Evolutionary conservation across 495 filamentous ascomycete species (phyloP), one percentile per base, ranked within the genome.

Genomic region (Xeromyces bisporus): DNA sequence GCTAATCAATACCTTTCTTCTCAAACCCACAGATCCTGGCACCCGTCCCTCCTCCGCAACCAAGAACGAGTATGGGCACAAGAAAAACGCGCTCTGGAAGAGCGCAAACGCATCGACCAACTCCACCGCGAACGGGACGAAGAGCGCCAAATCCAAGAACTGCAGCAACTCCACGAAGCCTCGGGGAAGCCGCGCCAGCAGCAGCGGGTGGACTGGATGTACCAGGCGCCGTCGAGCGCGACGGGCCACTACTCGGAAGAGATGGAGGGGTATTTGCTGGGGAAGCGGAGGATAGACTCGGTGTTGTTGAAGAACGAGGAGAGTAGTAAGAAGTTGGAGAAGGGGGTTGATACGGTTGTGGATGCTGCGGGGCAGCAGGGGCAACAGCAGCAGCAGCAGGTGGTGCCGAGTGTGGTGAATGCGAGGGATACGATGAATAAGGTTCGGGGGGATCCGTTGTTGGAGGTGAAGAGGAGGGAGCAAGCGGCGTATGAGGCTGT

Each of bases 161-260:
- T 96, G 2, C 79, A 93, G 46, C 72, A 75, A 26, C 71, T 93
- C 26, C 83, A 93, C 34, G 91, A 93, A 55, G 76, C 78, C 23
- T 78, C 83, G 8, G 91, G 91, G 18, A 84, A 85, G 11, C 66
- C 68, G 35, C 77, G 73, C 35, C 67, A 71, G 20, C 47, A 73
- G 2, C 73, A 83, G 38, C 71, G 83, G 8, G 89, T 97, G 12
- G 87, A 97, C 44, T 97, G 91, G 80, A 93, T 97, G 82, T 97
- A 97, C 55, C 64, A 73, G 41, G 89, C 85, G 1, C 84, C 89
- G 6, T 76, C 78, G 21, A 74, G 70, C 40, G 82, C 80, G 15
- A 75, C 77, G 40, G 69, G 65, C 13, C 81, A 84, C 28, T 83
- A 82, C 34, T 77, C 76, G 0, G 86, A 93, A 48, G 91, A 96